Conservation (phyloP, 108 stramenopile genomes). For the Aurantiochytrium sp. region DNA sequence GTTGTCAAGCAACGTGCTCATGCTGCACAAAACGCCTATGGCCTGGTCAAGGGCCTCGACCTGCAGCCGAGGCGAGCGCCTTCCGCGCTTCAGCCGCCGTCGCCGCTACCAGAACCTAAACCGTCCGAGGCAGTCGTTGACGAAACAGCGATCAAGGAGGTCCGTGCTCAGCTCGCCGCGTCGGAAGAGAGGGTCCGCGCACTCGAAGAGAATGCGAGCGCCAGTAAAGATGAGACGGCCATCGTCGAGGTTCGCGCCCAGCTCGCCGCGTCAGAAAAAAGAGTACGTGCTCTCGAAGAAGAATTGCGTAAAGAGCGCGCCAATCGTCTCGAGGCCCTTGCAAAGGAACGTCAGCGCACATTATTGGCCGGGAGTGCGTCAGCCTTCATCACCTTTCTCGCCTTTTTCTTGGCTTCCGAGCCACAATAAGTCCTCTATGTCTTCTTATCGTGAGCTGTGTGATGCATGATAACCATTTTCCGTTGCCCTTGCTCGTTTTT, state of each 20-base stretch:
- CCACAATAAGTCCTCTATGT: neutral
- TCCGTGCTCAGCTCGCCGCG: neutral
- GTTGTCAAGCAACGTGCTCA: neutral
- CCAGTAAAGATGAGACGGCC: no score
- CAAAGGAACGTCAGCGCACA: neutral
- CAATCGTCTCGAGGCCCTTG: neutral
- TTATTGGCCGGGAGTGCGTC: neutral
- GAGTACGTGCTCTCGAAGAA: neutral
- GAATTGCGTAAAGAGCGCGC: neutral
- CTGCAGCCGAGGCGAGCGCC: neutral
- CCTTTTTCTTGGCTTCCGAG: neutral
- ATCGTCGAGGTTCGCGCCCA: neutral
- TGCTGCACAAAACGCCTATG: neutral
- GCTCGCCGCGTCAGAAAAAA: neutral
- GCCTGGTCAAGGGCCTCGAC: neutral
- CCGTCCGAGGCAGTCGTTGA: no score
- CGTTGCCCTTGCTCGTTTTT: no score
- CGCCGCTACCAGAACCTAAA: no score
- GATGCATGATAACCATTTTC: no score
- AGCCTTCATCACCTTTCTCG: neutral
- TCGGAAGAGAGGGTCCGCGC: neutral
- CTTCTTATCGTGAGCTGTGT: no score
- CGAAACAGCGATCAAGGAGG: no score
- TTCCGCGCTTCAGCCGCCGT: neutral
- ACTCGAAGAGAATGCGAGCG: neutral